Evolutionary conservation across 2,329 filamentous ascomycete species (phyloP), one percentile per base, ranked within the genome.

Genomic region (Aureobasidium subglaciale): DNA sequence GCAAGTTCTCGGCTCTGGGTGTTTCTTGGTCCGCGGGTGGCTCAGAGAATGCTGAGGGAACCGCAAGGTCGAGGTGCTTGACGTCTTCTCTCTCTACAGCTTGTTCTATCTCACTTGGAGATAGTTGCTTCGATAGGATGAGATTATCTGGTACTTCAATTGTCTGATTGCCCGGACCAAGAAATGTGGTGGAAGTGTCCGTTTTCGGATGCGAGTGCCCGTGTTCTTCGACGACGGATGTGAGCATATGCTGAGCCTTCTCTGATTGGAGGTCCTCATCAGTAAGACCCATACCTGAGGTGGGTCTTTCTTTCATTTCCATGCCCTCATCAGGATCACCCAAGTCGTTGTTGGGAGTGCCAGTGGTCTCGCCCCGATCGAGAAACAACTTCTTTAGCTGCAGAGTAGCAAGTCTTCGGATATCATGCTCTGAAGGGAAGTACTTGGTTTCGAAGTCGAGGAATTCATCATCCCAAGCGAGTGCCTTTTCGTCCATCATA

Each of bases 361-460:
- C 66, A 58, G 87, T 86, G 2, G 89, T 90, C 60, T 91, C 89
- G 63, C 90, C 79, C 57, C 77, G 87, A 68, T 97, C 91, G 7
- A 92, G 83, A 67, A 99, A 99, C 68, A 99, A 88, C 68, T 95
- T 96, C 68, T 88, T 92, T 56, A 99, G 76, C 67, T 99, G 95
- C 59, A 96, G 79, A 57, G 92, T 90, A 11, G 93, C 95, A 59
- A 99, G 76, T 64, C 93, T 85, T 59, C 90, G 83, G 65, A 99
- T 95, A 72, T 99, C 93, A 66, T 95, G 97, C 69, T 99, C 95
- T 0, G 92, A 85, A 0, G 87, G 92, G 64, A 99, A 86, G 72
- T 92, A 99, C 63, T 95, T 88, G 40, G 85, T 83, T 68, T 99
- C 95, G 58, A 99, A 97, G 55, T 93, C 87, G 56, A 84, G 79